Conservation (phyloP, 2,329 filamentous ascomycete genomes). For the Apiospora aurea region DNA sequence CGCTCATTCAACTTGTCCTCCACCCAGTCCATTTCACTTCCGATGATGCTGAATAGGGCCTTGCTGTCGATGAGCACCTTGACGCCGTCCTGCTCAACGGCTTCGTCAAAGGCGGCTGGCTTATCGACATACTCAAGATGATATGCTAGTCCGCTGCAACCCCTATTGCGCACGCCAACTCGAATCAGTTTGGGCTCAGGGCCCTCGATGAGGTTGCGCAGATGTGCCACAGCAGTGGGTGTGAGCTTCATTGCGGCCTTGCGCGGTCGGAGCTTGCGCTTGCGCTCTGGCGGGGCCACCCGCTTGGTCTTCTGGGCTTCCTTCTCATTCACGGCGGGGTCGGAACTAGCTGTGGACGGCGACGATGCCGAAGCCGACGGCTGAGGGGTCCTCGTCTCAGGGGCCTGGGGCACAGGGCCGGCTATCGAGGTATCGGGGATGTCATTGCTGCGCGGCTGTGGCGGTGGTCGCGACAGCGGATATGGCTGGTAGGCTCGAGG, state of each 20-base stretch:
- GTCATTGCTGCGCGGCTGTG: conserved; percentile 50
- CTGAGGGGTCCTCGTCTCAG: conserved; percentile 58
- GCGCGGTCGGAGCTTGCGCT: conserved; percentile 75
- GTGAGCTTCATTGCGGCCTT: conserved; percentile 94
- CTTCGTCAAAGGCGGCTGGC: conserved; percentile 85
- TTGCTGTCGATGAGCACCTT: conserved; percentile 97
- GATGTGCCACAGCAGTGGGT: conserved; percentile 77
- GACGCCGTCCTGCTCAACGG: conserved; percentile 94
- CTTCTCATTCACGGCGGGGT: conserved; percentile 62
- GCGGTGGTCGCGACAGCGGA: conserved; percentile 50
- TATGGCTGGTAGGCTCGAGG: conserved; percentile 60
- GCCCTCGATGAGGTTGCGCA: conserved; percentile 78
- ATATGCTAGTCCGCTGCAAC: conserved; percentile 93
- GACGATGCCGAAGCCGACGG: conserved; percentile 28
- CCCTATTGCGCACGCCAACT: conserved; percentile 91
- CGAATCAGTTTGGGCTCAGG: conserved; percentile 93
- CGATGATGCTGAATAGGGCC: conserved; percentile 96
- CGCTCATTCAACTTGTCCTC: conserved; percentile 92
- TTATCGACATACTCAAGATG: conserved; percentile 95
- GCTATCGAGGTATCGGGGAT: conserved; percentile 57
- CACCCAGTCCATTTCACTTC: conserved; percentile 98
- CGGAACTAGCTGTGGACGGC: conserved; percentile 24
- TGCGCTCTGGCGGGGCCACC: conserved; percentile 58
- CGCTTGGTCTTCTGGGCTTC: conserved; percentile 73
- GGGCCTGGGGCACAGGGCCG: conserved; percentile 56